Base-by-base conservation (phyloP, 2,329 filamentous ascomycete genomes). In the Trichothecium sympodiale region DNA sequence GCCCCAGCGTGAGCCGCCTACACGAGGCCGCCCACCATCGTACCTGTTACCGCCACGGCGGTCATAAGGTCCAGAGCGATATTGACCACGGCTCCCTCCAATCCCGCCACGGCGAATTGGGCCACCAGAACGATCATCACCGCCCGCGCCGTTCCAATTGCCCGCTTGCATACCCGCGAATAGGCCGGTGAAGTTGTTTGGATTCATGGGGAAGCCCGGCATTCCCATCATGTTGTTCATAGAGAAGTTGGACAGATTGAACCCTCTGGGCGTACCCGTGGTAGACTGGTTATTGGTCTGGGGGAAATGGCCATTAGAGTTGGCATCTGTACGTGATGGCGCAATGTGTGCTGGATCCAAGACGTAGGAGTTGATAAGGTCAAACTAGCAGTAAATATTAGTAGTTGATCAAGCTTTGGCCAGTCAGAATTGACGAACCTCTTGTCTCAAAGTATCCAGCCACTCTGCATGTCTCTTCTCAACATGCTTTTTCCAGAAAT, bases 401-500 rank as follows among this genome's bases (percentile, higher is more conserved):
- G 42, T 45, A 14, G 18, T 8, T 15, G 39, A 34, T 35, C 12
- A 29, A 12, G 8, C 14, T 16, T 17, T n/a, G 13, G 17, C n/a
- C 17, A 29, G 18, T 12, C 13, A 17, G 6, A 36, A 18, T 16
- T 28, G 3, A 67, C 78, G 67, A 68, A 94, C 88, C 64, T 95
- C 89, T 53, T 81, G 78, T 55, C 80, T 82, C 44, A 95, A 64
- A 36, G 66, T 73, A 25, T 88, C 80, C 31, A 83, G 71, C 83
- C 88, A 98, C 36, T 96, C 89, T 1, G 74, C 57, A 56, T 98
- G 91, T 39, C 93, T 79, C 64, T 98, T 98, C 61, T 96, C 89
- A 13, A 96, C 80, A 51, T 98, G 91, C 67, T 98, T 98, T 51
- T 79, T 80, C 89, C 93, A 98, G 56, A 98, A 98, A 48, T 89